Evolutionary conservation across 2,329 filamentous ascomycete genomes (phyloP).

Genomic region (Cladosporium phlei): DNA sequence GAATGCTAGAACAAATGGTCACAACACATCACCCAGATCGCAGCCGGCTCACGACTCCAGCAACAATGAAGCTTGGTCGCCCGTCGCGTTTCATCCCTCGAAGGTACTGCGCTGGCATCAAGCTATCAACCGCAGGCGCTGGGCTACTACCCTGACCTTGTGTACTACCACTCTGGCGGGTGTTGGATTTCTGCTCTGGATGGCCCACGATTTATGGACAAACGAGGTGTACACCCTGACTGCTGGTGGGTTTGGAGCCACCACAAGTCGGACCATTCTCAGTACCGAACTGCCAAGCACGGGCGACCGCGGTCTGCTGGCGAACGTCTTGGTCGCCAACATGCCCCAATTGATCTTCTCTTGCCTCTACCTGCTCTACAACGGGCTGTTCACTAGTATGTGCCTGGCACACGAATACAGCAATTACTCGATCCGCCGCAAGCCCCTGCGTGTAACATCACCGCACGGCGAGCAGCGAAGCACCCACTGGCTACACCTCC

Average conservation of each 20-base stretch:
- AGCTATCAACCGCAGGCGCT: neutral
- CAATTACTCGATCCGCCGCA: conserved; percentile 30
- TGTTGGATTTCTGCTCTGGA: conserved; percentile 4
- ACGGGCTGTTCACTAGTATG: conserved; percentile 45
- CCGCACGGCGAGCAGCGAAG: conserved; percentile 36
- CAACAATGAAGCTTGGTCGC: neutral
- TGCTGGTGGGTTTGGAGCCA: conserved; percentile 14
- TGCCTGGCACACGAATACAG: conserved; percentile 46
- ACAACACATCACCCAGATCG: neutral
- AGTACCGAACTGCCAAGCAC: conserved; percentile 11
- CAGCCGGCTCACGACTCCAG: neutral
- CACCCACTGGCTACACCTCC: conserved; percentile 40
- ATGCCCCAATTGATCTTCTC: conserved; percentile 45
- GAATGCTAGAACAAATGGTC: neutral
- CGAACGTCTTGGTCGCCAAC: conserved; percentile 40
- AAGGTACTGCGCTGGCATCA: neutral
- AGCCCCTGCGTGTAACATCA: conserved; percentile 36
- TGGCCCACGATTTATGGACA: neutral
- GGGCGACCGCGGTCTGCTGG: conserved; percentile 12
- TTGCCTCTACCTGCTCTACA: conserved; percentile 43
- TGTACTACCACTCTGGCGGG: conserved; percentile 2
- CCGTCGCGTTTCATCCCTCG: neutral
- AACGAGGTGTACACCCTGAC: neutral
- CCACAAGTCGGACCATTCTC: conserved; percentile 15
- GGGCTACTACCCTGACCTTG: neutral